Evolutionary conservation across 2,329 filamentous ascomycete genomes (phyloP), one percentile per base, ranked within the genome.

Genomic region (Thelonectria rubi): DNA sequence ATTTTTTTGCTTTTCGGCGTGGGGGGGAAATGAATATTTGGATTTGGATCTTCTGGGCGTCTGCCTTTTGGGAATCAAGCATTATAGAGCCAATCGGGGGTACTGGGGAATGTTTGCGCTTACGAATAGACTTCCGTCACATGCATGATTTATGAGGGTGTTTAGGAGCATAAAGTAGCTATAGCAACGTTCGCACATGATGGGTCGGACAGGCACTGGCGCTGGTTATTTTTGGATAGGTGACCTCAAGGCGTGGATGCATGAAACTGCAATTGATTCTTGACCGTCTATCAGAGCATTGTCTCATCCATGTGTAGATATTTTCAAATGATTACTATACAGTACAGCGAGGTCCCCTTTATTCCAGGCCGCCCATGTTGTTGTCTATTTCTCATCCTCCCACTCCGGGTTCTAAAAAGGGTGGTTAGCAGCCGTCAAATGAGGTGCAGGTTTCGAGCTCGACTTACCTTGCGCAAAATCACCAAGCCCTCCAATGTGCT

Each of bases 401-500:
- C 77, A 79, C 18, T 79, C 75, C 4, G 77, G 77, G 66, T 79
- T 79, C 77, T 79, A 24, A 20, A 21, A 24, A 17, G 8, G 48
- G 7, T 7, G 40, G 64, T 74, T 63, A 73, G 66, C 48, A 52
- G 4, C 34, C 12, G 5, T 32, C 40, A 6, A 26, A 10, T 5
- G 3, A 5, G 14, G 39, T 14, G 9, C 30, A 37, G 3, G 1
- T 20, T 12, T 5, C 14, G 42, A 11, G 26, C 42, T 20, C 18
- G 4, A 40, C 86, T 80, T 85, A 97, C 94, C 93, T 98, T 98
- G 84, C 91, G 91, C 78, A 99, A 82, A 78, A 99, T 98, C 58
- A 97, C 94, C 72, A 99, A 84, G 32, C 95, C 95, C 81, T 99
- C 95, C 64, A 99, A 84, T 55, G 90, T 97, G 81, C 88, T 95